Evolutionary conservation across 192 early-diverging fungal species (phyloP), one percentile per base, ranked within the genome.

Genomic region (Entomortierella lignicola): DNA sequence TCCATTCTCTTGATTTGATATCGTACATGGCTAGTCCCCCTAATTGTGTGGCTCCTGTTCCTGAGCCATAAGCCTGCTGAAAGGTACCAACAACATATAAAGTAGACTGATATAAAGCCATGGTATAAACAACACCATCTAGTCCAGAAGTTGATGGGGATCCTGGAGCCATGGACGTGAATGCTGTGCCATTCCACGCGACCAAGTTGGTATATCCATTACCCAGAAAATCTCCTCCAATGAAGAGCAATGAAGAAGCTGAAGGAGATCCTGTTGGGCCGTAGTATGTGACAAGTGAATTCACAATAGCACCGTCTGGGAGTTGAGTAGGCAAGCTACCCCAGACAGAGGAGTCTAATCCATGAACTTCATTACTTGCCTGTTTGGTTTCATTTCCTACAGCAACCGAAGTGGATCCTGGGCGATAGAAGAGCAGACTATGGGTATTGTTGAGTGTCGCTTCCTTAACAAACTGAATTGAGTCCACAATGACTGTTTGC

Each of bases 201-300:
- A 88, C 90, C 63, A 94, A 82, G 65, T 91, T 92, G 39, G 59
- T 66, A 56, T 84, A 90, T 7, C 69, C 79, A 0, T 55, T 39
- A 55, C 75, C 72, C 23, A 72, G 60, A 57, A 94, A 94, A 11
- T 77, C 72, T 20, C 93, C 93, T 42, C 89, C 91, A 26, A 94
- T 83, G 55, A 83, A 82, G 39, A 91, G 63, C 31, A 81, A 20
- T 51, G 48, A 58, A 82, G 63, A 29, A 8, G 59, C 50, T 41
- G 39, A 18, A 25, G 64, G 12, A 21, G 62, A 42, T 42, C 63
- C 62, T 1, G 48, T 32, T 6, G 55, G 47, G 4, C 72, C 72
- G 29, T 74, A 63, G 13, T 81, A 82, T 0, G 84, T 30, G 0
- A 72, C 70, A 0, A 87, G 73, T 5, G 85, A 58, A 56, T 85